phyloP scores from a whole-genome alignment of 768 basidiomycete species.

The Kwoniella bestiolae region DNA sequence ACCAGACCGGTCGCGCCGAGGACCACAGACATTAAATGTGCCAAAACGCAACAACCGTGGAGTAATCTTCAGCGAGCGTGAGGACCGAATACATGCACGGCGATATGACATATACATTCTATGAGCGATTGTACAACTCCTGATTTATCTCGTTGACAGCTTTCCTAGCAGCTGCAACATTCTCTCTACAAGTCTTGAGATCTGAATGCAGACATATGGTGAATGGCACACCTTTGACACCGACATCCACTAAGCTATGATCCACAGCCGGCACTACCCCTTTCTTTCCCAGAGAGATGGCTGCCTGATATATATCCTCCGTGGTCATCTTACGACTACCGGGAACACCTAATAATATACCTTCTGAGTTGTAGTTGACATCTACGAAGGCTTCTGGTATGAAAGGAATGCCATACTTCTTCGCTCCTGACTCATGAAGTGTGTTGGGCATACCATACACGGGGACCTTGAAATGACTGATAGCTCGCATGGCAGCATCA shows the following conservation, averaged over 20 bases:
- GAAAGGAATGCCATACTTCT: conserved; percentile 65
- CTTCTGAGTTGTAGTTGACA: conserved; percentile 64
- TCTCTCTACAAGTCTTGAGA: conserved; percentile 44
- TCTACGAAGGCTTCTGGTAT: conserved; percentile 66
- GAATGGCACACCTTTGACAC: conserved; percentile 63
- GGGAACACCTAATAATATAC: conserved; percentile 38
- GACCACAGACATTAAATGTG: too few relatives aligned
- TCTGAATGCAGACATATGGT: conserved; percentile 60
- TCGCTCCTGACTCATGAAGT: conserved; percentile 66
- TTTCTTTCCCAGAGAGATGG: conserved; percentile 20
- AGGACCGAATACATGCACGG: too few relatives aligned
- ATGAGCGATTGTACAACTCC: conserved; percentile 33
- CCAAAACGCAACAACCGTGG: too few relatives aligned
- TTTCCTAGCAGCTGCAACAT: conserved; percentile 63
- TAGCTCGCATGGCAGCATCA: conserved; percentile 64
- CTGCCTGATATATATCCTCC: conserved; percentile 35
- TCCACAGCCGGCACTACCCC: conserved; percentile 37
- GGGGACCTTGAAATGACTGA: conserved; percentile 65
- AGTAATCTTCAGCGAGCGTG: too few relatives aligned
- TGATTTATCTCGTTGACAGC: conserved; percentile 66
- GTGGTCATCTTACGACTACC: conserved; percentile 30
- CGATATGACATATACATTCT: too few relatives aligned
- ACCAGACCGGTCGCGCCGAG: too few relatives aligned
- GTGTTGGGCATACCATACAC: conserved; percentile 69
- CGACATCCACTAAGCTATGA: conserved; percentile 27